A percentile compares a stretch with the other conserved stretches of the same genome.
These are phyloP conservation scores for Sporothrix protearum DNA, from an alignment of 2,329 filamentous ascomycete species.

Conservation along the genomic window DNA sequence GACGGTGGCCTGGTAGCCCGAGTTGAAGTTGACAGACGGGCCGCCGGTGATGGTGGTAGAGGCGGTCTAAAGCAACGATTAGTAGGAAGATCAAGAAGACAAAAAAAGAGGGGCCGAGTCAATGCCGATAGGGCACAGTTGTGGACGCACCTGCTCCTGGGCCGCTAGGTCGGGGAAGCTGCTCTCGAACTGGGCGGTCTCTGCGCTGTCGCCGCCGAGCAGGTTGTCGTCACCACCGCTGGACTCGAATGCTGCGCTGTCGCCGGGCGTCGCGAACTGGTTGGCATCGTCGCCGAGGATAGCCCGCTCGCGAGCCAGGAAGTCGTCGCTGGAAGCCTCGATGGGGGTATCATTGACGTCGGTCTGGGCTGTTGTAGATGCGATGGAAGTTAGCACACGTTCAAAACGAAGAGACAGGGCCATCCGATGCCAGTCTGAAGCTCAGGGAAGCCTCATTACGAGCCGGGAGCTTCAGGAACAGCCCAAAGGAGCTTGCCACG, in stretches of 20 bases:
- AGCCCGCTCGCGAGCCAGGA: constrained; percentile 87
- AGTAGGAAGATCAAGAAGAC: neutral
- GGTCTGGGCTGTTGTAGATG: constrained; percentile 61
- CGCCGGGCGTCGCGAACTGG: constrained; percentile 76
- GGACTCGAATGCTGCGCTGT: constrained; percentile 42
- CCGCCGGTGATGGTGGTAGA: constrained; percentile 73
- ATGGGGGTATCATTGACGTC: constrained; percentile 57
- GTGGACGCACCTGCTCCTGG: constrained; percentile 59
- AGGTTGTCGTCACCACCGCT: constrained; percentile 63
- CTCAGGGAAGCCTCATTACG: neutral
- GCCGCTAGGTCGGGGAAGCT: constrained; percentile 78
- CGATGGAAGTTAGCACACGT: neutral
- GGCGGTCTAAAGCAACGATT: neutral
- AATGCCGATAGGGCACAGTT: neutral
- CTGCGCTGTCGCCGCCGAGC: constrained; percentile 58
- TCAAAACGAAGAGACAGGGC: neutral
- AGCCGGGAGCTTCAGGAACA: neutral
- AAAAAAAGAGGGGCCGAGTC: neutral
- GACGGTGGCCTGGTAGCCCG: constrained; percentile 55
- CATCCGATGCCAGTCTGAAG: neutral
- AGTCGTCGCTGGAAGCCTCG: constrained; percentile 68
- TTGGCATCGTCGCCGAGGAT: constrained; percentile 87
- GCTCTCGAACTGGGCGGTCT: constrained; percentile 66
- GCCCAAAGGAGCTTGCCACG: constrained; percentile 29
- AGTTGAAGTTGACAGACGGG: constrained; percentile 60